Evolutionary conservation across 345 rosid genomes (phyloP), one percentile per base, ranked within the genome.

Genomic region (Isatis tinctoria): DNA sequence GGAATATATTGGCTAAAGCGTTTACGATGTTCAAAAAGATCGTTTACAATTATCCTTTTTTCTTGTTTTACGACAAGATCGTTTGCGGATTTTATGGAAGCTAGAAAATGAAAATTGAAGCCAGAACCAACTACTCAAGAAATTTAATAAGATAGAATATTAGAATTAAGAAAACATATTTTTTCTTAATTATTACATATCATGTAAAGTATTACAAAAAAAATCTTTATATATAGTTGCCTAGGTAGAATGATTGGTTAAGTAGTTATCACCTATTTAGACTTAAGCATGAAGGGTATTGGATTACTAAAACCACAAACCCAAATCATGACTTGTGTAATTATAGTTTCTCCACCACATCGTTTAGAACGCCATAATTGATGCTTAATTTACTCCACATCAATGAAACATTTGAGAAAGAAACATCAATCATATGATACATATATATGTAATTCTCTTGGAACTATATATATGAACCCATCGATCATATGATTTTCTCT

Each of bases 291-390:
- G 65, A 70, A 70, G 80, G 35, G 16, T 54, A 36, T 32, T 43
- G 35, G 70, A 75, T 75, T 61, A 69, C 65, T 43, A 75, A 18
- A 67, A 75, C 69, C 69, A 75, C 74, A 61, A 61, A 69, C 74
- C 41, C 47, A 60, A 18, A 61, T 75, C 79, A 69, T 75, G 28
- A 75, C 65, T 61, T 22, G 48, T 52, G 74, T 69, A 69, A 75
- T 75, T 69, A 75, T 75, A 69, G 74, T 75, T 75, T 61, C 70
- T 69, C 79, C 69, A 69, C 33, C 41, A 69, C 58, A 11, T 26
- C 16, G 32, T 60, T 37, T 9, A 35, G 56, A 39, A 43, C 22
- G 69, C 33, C 26, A 60, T 51, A 30, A 60, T 69, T 41, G 49
- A 56, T 60, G 68, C 36, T 68, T 70, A 56, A 70, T 45, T 45